Evolutionary conservation across 192 early-diverging fungal species (phyloP).

Genomic region (Oehlia diaphana): DNA sequence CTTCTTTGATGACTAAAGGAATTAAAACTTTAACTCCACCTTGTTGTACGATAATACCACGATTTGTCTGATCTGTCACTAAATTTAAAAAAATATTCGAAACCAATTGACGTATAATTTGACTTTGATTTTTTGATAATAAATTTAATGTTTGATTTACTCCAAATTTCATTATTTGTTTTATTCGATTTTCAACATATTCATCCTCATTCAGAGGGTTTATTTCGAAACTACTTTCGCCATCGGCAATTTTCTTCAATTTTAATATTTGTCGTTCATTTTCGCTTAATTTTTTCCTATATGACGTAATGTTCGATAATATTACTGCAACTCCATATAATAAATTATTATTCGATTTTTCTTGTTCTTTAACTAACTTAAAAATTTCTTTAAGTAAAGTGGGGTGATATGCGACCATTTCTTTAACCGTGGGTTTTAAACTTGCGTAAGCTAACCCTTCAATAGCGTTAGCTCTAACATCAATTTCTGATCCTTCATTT

Average conservation of each 20-base stretch:
- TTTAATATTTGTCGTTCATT: slow-evolving; percentile 83
- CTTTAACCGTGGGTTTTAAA: slow-evolving; percentile 67
- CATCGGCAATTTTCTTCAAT: slow-evolving; percentile 63
- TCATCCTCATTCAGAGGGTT: slow-evolving; percentile 63
- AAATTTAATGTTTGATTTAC: slow-evolving; percentile 55
- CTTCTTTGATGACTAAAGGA: slow-evolving; percentile 43
- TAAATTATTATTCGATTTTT: slow-evolving; percentile 47
- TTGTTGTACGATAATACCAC: slow-evolving; percentile 81
- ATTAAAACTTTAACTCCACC: slow-evolving; percentile 71
- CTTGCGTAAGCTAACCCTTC: slow-evolving; percentile 86
- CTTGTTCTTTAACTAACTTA: slow-evolving; percentile 45
- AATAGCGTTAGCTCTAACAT: slow-evolving; percentile 54
- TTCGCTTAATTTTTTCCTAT: slow-evolving; percentile 64
- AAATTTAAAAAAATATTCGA: slow-evolving; percentile 71
- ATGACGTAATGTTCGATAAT: slow-evolving; percentile 73
- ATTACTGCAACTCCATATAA: slow-evolving; percentile 77
- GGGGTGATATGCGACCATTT: slow-evolving; percentile 60
- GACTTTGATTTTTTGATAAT: slow-evolving; percentile 55
- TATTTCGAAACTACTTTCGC: slow-evolving; percentile 30
- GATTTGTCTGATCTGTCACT: slow-evolving; percentile 64
- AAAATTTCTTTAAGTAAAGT: slow-evolving; percentile 60
- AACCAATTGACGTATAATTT: slow-evolving; percentile 59
- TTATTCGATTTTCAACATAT: slow-evolving; percentile 59
- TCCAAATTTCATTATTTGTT: slow-evolving; percentile 58
- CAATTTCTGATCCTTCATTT: slow-evolving; percentile 32